These are phyloP conservation scores for Monosporascus sp. DNA, from an alignment of 2,329 filamentous ascomycete species.

Conservation along the genomic window DNA sequence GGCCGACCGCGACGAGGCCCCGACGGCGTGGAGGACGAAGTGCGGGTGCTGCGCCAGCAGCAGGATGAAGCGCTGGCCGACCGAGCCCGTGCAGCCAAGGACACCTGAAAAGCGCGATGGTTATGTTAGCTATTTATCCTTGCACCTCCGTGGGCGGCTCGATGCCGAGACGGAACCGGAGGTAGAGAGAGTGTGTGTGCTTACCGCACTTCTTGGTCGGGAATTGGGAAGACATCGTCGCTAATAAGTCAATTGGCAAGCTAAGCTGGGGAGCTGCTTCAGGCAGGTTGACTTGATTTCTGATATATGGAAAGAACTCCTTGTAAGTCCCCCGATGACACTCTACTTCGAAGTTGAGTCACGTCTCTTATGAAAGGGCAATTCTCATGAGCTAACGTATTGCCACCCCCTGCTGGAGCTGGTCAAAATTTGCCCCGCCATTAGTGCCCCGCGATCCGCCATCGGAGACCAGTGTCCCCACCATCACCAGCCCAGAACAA, in stretches of 20 bases:
- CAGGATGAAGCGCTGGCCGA: constrained; percentile 92
- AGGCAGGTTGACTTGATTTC: too few species aligned
- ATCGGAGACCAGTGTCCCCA: too few species aligned
- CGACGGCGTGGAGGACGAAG: constrained; percentile 81
- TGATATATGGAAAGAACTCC: too few species aligned
- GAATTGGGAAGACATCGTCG: constrained; percentile 33
- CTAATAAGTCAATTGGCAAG: constrained; percentile 1
- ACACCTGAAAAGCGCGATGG: constrained; percentile 43
- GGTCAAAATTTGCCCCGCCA: too few species aligned
- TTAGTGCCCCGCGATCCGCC: too few species aligned
- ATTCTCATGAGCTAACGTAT: too few species aligned
- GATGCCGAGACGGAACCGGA: background rate
- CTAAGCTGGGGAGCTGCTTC: background rate
- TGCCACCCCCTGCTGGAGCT: too few species aligned
- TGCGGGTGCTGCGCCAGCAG: constrained; percentile 83
- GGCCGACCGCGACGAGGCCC: constrained; percentile 81
- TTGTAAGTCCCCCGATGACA: too few species aligned
- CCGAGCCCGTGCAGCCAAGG: constrained; percentile 86
- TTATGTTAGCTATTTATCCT: constrained; percentile 4
- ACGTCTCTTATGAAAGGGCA: too few species aligned
- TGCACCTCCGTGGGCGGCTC: background rate
- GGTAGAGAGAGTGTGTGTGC: constrained; percentile 14
- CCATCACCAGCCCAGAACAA: too few species aligned
- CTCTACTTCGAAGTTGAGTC: too few species aligned
- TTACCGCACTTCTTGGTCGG: constrained; percentile 55